Evolutionary conservation across 2,329 filamentous ascomycete species (phyloP).

Genomic region (Fusarium tjaetaba): DNA sequence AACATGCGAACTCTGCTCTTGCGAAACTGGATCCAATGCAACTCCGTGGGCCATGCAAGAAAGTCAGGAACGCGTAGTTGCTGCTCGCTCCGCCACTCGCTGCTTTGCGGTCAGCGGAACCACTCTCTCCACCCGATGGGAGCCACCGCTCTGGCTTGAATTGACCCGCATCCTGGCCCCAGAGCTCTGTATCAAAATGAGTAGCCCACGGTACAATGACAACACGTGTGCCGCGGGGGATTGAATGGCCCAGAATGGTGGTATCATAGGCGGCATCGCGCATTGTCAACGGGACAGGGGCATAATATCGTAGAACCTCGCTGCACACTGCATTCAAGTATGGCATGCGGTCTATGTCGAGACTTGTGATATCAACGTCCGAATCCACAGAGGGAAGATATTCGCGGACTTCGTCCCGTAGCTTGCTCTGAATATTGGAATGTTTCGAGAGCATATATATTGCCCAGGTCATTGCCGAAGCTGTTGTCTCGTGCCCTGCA

Average conservation of each 20-base stretch:
- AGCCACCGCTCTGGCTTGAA: slow-evolving; percentile 87
- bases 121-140: slow-evolving; percentile 51
- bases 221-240: slow-evolving; percentile 77
- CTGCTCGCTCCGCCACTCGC: slow-evolving; percentile 77
- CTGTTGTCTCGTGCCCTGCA: slow-evolving; percentile 84
- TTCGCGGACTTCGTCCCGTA: slow-evolving; percentile 74
- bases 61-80: slow-evolving; percentile 83
- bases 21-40: slow-evolving; percentile 89
- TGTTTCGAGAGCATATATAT: slow-evolving; percentile 74
- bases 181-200: slow-evolving; percentile 75
- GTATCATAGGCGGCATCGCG: slow-evolving; percentile 74
- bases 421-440: slow-evolving; percentile 70
- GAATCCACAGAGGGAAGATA: slow-evolving; percentile 63
- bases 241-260: slow-evolving; percentile 68
- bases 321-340: slow-evolving; percentile 84
- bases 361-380: slow-evolving; percentile 49
- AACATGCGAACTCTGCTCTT: slow-evolving; percentile 83
- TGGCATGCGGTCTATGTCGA: slow-evolving; percentile 75
- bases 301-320: slow-evolving; percentile 78
- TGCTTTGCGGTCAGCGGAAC: slow-evolving; percentile 50
- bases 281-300: slow-evolving; percentile 76
- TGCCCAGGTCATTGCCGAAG: slow-evolving; percentile 79
- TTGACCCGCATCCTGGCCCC: slow-evolving; percentile 77
- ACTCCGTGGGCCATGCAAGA: slow-evolving; percentile 84
- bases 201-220: slow-evolving; percentile 72